Conservation (phyloP, 345 rosid species). For the Mangifera indica region DNA sequence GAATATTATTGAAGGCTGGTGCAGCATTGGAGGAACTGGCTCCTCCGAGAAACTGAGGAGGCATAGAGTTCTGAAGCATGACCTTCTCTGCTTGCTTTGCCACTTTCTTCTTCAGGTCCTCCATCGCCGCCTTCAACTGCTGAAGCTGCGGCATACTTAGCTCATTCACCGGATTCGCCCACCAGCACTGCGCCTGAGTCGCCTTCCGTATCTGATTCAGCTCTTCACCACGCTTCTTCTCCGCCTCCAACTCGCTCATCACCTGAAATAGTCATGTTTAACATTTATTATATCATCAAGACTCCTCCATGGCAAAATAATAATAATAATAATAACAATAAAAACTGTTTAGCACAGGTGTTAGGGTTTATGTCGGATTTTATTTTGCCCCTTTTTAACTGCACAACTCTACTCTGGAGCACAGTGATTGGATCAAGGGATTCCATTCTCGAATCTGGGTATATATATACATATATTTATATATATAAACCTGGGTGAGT, state of each 20-base stretch:
- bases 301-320: no score
- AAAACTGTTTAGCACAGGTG: no score
- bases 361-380: no score
- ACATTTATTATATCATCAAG: no score
- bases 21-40: slow-evolving; percentile 13
- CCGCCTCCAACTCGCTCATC: slow-evolving; percentile 38
- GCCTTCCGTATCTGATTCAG: slow-evolving; percentile 31
- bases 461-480: no score
- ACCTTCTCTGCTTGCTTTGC: slow-evolving; percentile 29
- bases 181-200: slow-evolving; percentile 36
- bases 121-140: slow-evolving; percentile 34
- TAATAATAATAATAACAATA: no score
- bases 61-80: slow-evolving; percentile 10
- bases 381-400: no score
- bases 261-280: slow-evolving; percentile 16
- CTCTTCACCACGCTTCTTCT: slow-evolving; percentile 41
- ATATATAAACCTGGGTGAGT: slow-evolving; percentile 32
- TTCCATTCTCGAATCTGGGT: no score
- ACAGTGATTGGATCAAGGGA: no score
- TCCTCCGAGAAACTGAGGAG: slow-evolving; percentile 18
- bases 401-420: no score
- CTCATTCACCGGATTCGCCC: slow-evolving; percentile 46
- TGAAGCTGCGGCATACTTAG: slow-evolving; percentile 32
- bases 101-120: slow-evolving; percentile 40
- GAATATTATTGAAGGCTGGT: neutral